phyloP scores from a whole-genome alignment of 208 protist species.

The Cochliopodium minus region DNA sequence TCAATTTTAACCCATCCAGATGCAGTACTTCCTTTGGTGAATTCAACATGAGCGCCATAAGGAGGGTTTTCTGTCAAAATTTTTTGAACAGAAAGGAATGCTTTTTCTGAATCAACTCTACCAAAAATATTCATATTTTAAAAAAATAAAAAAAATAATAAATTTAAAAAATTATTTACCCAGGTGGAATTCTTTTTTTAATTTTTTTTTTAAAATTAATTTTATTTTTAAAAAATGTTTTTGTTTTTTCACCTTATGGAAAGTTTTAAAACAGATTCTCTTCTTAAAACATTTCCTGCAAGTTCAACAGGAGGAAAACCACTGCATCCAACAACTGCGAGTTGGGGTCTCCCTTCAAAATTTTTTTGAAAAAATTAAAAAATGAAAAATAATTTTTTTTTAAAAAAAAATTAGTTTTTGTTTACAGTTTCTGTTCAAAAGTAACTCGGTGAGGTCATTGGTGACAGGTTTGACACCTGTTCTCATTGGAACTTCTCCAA shows the following conservation, averaged over 20 bases:
- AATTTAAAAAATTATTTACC: no score
- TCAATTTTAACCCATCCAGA: slow-evolving; percentile 58
- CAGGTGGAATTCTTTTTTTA: slow-evolving; percentile 70
- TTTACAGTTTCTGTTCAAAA: slow-evolving; percentile 65
- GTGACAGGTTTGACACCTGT: slow-evolving; percentile 25
- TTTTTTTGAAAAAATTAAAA: no score
- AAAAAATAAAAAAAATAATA: no score
- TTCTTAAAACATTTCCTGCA: slow-evolving; percentile 76
- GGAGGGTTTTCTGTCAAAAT: slow-evolving; percentile 62
- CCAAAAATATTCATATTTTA: no score
- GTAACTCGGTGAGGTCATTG: slow-evolving; percentile 43
- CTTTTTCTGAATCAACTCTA: slow-evolving; percentile 34
- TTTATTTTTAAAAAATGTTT: no score
- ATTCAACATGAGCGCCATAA: slow-evolving; percentile 62
- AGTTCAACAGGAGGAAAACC: slow-evolving; percentile 51
- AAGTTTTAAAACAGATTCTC: slow-evolving; percentile 60
- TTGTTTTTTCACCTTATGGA: no score
- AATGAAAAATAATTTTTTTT: no score
- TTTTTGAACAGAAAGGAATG: slow-evolving; percentile 36
- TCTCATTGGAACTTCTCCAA: slow-evolving; percentile 16
- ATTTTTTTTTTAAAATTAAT: no score
- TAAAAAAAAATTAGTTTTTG: no score
- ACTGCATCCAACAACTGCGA: slow-evolving; percentile 60
- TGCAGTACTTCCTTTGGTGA: slow-evolving; percentile 33
- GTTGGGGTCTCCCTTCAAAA: slow-evolving; percentile 65